These are phyloP conservation scores for Boletus eberwhitei DNA, from an alignment of 768 basidiomycete species.

Conservation along the genomic window DNA sequence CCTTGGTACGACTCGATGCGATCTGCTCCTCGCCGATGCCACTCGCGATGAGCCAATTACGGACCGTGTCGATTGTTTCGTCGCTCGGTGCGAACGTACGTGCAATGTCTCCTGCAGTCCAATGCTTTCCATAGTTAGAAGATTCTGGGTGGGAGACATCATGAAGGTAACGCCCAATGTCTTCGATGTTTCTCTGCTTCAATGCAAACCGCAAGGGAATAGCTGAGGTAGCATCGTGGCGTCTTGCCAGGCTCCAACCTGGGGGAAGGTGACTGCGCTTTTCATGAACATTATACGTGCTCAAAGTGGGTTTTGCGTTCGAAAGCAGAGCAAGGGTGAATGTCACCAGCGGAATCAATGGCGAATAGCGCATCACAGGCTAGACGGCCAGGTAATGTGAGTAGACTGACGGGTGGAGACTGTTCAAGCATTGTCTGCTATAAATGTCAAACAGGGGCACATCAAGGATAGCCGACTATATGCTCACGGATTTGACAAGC, in stretches of 20 bases:
- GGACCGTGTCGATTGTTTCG: slow-evolving; percentile 22
- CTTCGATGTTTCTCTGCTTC: slow-evolving; percentile 29
- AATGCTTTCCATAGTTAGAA: slow-evolving; percentile 31
- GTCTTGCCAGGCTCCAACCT: slow-evolving; percentile 37
- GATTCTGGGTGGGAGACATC: slow-evolving; percentile 35
- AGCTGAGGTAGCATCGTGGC: slow-evolving; percentile 30
- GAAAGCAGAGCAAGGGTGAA: slow-evolving; percentile 15
- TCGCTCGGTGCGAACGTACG: slow-evolving; percentile 26
- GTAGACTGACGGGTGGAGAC: neutral
- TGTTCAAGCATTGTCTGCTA: neutral
- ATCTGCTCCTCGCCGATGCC: slow-evolving; percentile 26
- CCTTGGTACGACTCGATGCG: slow-evolving; percentile 11
- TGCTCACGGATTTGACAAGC: neutral
- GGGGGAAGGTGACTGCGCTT: slow-evolving; percentile 33
- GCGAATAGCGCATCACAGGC: slow-evolving; percentile 11
- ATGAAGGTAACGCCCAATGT: slow-evolving; percentile 24
- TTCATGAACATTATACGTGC: slow-evolving; percentile 37
- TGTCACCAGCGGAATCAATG: slow-evolving; percentile 1
- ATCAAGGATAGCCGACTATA: neutral
- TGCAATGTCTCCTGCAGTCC: slow-evolving; percentile 28
- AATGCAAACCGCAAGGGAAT: slow-evolving; percentile 33
- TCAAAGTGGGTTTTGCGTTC: slow-evolving; percentile 12
- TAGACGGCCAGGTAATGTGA: neutral
- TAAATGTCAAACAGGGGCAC: neutral
- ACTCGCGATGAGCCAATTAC: slow-evolving; percentile 26